Evolutionary conservation across 2,329 filamentous ascomycete genomes (phyloP), one percentile per base, ranked within the genome.

Genomic region (Diaporthe sp.): DNA sequence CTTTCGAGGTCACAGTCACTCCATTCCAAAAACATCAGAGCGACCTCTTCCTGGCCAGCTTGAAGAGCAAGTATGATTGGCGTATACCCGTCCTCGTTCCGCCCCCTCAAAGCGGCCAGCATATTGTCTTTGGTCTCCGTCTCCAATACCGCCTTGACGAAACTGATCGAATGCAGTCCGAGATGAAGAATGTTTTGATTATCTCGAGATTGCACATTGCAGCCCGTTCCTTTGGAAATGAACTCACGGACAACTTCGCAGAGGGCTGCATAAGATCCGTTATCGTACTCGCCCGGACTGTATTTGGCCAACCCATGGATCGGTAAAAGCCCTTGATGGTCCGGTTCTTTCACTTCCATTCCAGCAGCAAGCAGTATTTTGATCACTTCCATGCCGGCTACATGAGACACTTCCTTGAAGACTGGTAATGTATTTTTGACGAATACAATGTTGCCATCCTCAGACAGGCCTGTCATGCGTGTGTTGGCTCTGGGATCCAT

Each of bases 161-260:
- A 32, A 4, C 2, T 15, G n/a, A 17, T 13, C 9, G 50, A 51
- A 4, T 5, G 4, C 6, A 12, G 2, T 1, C 65, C 65, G 27
- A 55, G n/a, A 30, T 69, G 65, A 15, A 69, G 15, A 8, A 69
- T 13, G 7, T 69, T 69, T 22, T 69, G 32, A 1, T 55, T 42
- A 1, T 8, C 15, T n/a, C 8, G 35, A 69, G 47, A 30, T 30
- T 4, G 15, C 13, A 10, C 25, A 42, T 4, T 42, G 50, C 65
- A 69, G 4, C 47, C 50, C 19, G 35, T 42, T 42, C 65, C 65
- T 42, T 4, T 53, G 15, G 9, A 22, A 0, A 17, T 10, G 9
- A 69, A 69, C 4, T 42, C 65, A 8, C 50, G 8, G 9, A 56
- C 8, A 9, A 25, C 15, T 3, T 70, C 50, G 25, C n/a, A 17